Evolutionary conservation across 371 early-diverging fungal genomes (phyloP), one percentile per base, ranked within the genome.

Genomic region (Haplosporangium sp.): DNA sequence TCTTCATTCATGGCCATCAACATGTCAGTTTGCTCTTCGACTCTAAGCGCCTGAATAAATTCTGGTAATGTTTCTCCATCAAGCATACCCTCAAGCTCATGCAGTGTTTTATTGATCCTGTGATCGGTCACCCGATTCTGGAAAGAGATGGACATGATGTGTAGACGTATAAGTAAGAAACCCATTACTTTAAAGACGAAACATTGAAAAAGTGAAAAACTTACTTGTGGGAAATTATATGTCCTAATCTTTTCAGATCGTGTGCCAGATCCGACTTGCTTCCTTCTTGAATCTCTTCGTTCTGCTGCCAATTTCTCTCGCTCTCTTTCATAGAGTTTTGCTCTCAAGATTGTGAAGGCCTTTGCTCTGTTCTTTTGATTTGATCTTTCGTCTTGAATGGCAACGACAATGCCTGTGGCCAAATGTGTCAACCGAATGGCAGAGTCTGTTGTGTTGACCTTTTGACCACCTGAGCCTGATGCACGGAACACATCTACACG

Each of bases 391-490:
- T 93, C 94, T 85, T 97, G 97, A 87, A 94, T 95, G 37, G 93
- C 91, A 1, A 97, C 95, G 6, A 89, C 90, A 39, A 95, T 86
- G 0, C 98, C 98, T 3, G 96, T 95, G 8, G 98, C 96, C 34
- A 97, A 71, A 86, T 98, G 98, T 4, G 96, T 96, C 19, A 98
- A 90, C 20, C 98, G 89, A 19, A 98, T 97, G 0, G 98, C 98
- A 74, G 94, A 94, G 68, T 98, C 98, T 0, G 98, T 98, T 6
- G 94, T 97, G 70, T 98, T 98, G 37, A 98, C 98, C 76, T 97
- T 96, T 84, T 96, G 96, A 3, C 96, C 96, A 42, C 96, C 96
- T 7, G 93, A 90, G 27, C 96, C 96, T 5, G 91, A 91, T 15
- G 96, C 92, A 1, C 96, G 84, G 74, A 90, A 95, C 13, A 91